These are phyloP conservation scores for Petunia axillaris DNA, from an alignment of 257 asterid species.

Conservation along the genomic window DNA sequence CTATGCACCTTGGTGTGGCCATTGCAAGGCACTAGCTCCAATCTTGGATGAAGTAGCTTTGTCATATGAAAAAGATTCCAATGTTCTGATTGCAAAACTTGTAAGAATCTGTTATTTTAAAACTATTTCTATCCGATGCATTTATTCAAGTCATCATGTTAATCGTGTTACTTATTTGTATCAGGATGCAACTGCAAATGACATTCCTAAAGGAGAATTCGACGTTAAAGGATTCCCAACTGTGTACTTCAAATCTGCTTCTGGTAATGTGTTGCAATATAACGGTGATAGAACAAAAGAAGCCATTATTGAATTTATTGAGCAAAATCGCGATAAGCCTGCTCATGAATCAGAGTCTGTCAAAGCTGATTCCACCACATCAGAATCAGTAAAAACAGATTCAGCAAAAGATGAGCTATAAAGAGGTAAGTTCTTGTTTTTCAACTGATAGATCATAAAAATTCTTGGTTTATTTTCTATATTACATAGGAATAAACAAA, in stretches of 20 bases:
- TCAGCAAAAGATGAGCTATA: slow-evolving; percentile 68
- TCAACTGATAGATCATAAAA: not conserved
- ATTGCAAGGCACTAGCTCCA: slow-evolving; percentile 82
- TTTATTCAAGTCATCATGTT: not conserved
- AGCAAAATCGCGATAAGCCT: slow-evolving; percentile 51
- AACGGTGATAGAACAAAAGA: slow-evolving; percentile 75
- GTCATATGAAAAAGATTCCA: slow-evolving; percentile 57
- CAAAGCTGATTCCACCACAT: slow-evolving; percentile 28
- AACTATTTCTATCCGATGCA: too few species aligned
- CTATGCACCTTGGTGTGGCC: slow-evolving; percentile 94
- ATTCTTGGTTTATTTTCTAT: not conserved
- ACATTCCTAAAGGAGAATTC: slow-evolving; percentile 58
- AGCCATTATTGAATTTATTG: slow-evolving; percentile 58
- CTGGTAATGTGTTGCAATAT: slow-evolving; percentile 53
- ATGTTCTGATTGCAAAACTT: slow-evolving; percentile 70
- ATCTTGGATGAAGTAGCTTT: slow-evolving; percentile 82
- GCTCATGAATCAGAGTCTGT: slow-evolving; percentile 36
- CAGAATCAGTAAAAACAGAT: slow-evolving; percentile 39
- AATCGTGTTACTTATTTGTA: not conserved
- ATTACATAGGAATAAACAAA: too few species aligned
- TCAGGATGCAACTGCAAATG: slow-evolving; percentile 82
- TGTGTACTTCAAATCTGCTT: slow-evolving; percentile 71
- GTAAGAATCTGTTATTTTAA: slow-evolving; percentile 36
- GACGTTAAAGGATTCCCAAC: slow-evolving; percentile 79
- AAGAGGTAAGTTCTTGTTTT: slow-evolving; percentile 32